Base-by-base conservation (phyloP, 2,329 filamentous ascomycete species). In the Penicillium hesseltinei region DNA sequence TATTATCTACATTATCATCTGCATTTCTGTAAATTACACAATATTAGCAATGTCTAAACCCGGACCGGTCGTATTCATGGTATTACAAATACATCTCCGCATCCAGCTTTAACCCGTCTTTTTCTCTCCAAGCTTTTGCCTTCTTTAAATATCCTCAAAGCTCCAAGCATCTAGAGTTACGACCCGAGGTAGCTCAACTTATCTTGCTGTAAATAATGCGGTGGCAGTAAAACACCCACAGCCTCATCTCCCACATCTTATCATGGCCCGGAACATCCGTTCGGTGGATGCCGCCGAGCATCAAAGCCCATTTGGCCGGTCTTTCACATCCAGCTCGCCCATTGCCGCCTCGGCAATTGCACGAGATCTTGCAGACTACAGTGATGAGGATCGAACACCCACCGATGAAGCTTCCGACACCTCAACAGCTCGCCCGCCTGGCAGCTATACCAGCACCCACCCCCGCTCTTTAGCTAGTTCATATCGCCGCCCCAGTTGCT, bases 401-500 rank as follows among this genome's bases (percentile, higher is more conserved):
- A 72, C 73, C 13, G 73, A 73, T 5, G 70, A 72, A 5, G 74
- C 79, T 44, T 73, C 70, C 23, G 76, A 76, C 40, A 66, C 68
- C 11, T 72, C 74, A 50, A 77, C 78, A 10, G 65, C 79, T 52
- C 75, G 77, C 62, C 74, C 78, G 47, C 62, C 71, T 19, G 72
- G 72, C 62, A 71, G 72, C 63, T 55, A 74, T 60, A 57, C 77
- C 54, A 62, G 72, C 19, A 72, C 67, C 29, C 71, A 71, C 35
- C 67, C 70, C 17, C 71, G 77, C 61, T 83, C 84, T 17, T 80
- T 88, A 76, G 79, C 81, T 19, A 82, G 83, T 36, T 84, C 84
- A 33, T 96, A 94, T 76, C 85, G 89, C 54, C 84, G 91, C 45
- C 90, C 91, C 1, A 89, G 86, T 64, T 89, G 88, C 69, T 87